Evolutionary conservation across 345 rosid species (phyloP).

Genomic region (Geranium brycei): DNA sequence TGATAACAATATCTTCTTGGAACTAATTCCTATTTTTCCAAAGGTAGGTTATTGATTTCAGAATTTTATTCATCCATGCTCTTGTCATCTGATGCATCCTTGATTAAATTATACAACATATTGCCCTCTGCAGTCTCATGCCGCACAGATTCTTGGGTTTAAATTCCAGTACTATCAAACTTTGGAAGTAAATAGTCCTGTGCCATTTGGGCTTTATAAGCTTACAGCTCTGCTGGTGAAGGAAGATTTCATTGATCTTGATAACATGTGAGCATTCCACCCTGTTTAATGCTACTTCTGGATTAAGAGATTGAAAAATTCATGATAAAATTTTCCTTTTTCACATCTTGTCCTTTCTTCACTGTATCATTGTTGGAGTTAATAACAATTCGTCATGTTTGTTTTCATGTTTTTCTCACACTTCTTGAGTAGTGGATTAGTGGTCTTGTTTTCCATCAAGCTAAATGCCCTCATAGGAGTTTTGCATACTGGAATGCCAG

Average conservation of each 20-base stretch:
- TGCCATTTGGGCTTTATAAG: conserved; percentile 78
- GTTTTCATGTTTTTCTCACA: too few species aligned
- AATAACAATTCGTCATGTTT: too few species aligned
- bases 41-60: conserved; percentile 39
- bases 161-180: conserved; percentile 94
- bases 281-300: not conserved
- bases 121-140: conserved; percentile 70
- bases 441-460: too few species aligned
- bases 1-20: conserved; percentile 51
- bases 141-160: conserved; percentile 97
- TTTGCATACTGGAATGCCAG: too few species aligned
- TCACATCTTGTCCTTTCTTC: not conserved
- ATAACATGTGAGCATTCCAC: conserved; percentile 61
- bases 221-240: conserved; percentile 90
- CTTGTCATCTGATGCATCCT: too few species aligned
- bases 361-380: too few species aligned
- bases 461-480: too few species aligned
- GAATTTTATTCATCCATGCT: too few species aligned
- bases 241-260: conserved; percentile 83
- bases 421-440: too few species aligned
- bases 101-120: not conserved
- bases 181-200: conserved; percentile 66
- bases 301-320: too few species aligned
- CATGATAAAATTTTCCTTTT: not conserved
- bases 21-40: conserved; percentile 87